Evolutionary conservation across 495 filamentous ascomycete genomes (phyloP).

Genomic region (Rostrohypoxylon terebratum): DNA sequence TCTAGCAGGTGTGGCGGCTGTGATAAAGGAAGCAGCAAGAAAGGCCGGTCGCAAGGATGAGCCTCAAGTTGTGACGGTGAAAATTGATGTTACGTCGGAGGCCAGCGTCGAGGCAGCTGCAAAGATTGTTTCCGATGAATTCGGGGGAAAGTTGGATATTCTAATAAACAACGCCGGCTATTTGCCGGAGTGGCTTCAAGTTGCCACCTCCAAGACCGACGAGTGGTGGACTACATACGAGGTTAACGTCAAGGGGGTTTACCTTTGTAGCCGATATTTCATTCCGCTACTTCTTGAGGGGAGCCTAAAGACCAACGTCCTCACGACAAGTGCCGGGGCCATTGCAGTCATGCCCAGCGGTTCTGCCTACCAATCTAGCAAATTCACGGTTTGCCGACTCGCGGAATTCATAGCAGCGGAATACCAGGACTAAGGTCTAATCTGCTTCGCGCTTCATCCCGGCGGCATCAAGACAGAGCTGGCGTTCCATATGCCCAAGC

Average conservation of each 20-base stretch:
- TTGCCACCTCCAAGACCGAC: slow-evolving; percentile 49
- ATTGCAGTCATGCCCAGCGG: slow-evolving; percentile 36
- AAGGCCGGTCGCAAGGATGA: slow-evolving; percentile 46
- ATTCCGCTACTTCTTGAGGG: slow-evolving; percentile 57
- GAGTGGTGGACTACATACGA: slow-evolving; percentile 59
- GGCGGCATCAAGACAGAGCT: slow-evolving; percentile 60
- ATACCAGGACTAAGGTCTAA: slow-evolving; percentile 56
- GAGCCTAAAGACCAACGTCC: slow-evolving; percentile 53
- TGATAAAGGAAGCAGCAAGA: slow-evolving; percentile 49
- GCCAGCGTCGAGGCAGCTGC: slow-evolving; percentile 51
- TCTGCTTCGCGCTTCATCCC: slow-evolving; percentile 58
- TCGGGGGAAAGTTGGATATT: slow-evolving; percentile 56
- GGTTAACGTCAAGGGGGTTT: slow-evolving; percentile 59
- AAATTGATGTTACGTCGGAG: slow-evolving; percentile 57
- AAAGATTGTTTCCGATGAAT: slow-evolving; percentile 45
- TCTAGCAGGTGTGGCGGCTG: slow-evolving; percentile 50
- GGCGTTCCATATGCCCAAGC: slow-evolving; percentile 42
- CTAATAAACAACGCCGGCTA: slow-evolving; percentile 61
- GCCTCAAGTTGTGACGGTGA: slow-evolving; percentile 57
- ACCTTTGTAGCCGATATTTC: slow-evolving; percentile 56
- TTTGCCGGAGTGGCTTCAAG: slow-evolving; percentile 49
- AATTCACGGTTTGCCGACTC: slow-evolving; percentile 57
- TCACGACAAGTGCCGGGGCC: slow-evolving; percentile 52
- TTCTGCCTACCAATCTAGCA: slow-evolving; percentile 56
- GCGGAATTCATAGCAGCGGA: slow-evolving; percentile 59